These are phyloP conservation scores for Hortiboletus flavorubellus DNA, from an alignment of 768 basidiomycete species.

Conservation along the genomic window DNA sequence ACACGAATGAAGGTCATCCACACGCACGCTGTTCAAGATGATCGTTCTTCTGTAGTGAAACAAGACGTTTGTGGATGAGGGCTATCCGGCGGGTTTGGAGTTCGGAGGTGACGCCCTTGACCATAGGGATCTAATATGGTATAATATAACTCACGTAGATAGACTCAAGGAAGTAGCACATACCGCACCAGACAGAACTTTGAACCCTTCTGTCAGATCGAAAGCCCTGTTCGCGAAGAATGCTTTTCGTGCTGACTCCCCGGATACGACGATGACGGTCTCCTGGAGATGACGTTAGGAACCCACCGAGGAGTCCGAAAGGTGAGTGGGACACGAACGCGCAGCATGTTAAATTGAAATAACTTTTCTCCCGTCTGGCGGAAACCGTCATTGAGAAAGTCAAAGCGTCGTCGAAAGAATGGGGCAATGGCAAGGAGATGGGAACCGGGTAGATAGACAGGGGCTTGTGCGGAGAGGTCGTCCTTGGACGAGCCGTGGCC, in stretches of 20 bases:
- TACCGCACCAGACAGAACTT: slow-evolving; percentile 74
- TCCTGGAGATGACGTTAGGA: slow-evolving; percentile 43
- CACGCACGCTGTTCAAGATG: slow-evolving; percentile 56
- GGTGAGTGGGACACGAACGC: slow-evolving; percentile 41
- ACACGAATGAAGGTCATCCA: not conserved
- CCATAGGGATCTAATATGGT: slow-evolving; percentile 61
- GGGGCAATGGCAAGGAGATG: slow-evolving; percentile 57
- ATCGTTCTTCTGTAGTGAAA: slow-evolving; percentile 58
- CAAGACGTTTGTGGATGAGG: slow-evolving; percentile 70
- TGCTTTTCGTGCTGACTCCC: slow-evolving; percentile 61
- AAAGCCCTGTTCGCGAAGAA: slow-evolving; percentile 71
- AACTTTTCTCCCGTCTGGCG: slow-evolving; percentile 59
- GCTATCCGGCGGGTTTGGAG: slow-evolving; percentile 59
- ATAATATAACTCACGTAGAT: slow-evolving; percentile 15
- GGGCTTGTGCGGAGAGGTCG: slow-evolving; percentile 40
- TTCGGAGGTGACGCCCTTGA: slow-evolving; percentile 71
- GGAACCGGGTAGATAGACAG: slow-evolving; percentile 55
- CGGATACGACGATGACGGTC: slow-evolving; percentile 72
- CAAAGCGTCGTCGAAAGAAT: slow-evolving; percentile 68
- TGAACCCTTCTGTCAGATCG: slow-evolving; percentile 78
- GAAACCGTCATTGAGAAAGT: slow-evolving; percentile 73
- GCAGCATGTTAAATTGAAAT: slow-evolving; percentile 68
- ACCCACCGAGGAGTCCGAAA: slow-evolving; percentile 11
- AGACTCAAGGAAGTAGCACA: slow-evolving; percentile 28
- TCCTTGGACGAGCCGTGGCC: slow-evolving; percentile 41